A percentile compares a stretch with the other conserved stretches of the same genome.
phyloP scores from a whole-genome alignment of 768 basidiomycete species.

The Lentinula raphanica region DNA sequence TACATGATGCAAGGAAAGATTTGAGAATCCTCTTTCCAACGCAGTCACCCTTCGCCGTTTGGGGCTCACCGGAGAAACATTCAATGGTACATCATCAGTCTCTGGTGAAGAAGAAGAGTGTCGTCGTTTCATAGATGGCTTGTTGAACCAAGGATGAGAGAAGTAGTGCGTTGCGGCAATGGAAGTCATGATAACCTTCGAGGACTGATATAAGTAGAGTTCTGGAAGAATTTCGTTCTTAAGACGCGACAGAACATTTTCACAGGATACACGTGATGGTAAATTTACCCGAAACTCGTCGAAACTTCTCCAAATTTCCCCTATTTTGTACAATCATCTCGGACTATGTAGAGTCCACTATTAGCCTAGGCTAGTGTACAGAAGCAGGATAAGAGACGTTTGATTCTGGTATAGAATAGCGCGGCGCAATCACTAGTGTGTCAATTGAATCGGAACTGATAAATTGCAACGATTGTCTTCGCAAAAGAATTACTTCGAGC shows the following conservation, averaged over 20 bases:
- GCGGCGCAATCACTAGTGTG: too few relatives aligned
- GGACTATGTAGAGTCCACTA: neutral
- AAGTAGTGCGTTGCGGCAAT: constrained; percentile 18
- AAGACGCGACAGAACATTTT: neutral
- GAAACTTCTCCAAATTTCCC: neutral
- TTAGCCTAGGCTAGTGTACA: too few relatives aligned
- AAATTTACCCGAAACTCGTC: neutral
- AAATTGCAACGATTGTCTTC: too few relatives aligned
- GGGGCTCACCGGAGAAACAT: neutral
- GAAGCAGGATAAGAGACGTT: too few relatives aligned
- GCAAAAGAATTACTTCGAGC: too few relatives aligned
- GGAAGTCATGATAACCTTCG: neutral
- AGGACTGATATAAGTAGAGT: neutral
- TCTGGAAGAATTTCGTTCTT: neutral
- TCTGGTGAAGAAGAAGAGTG: constrained; percentile 20
- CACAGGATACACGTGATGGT: constrained; percentile 1
- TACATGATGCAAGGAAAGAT: neutral
- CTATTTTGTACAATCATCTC: neutral
- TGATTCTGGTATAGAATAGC: too few relatives aligned
- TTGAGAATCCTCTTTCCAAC: constrained; percentile 4
- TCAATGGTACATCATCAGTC: constrained; percentile 9
- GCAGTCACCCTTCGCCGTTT: constrained; percentile 2
- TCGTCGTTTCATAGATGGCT: constrained; percentile 36
- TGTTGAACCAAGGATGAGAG: constrained; percentile 41
- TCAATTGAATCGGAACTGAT: too few relatives aligned